Evolutionary conservation across 1,284 basidiomycete species (phyloP), one percentile per base, ranked within the genome.

Genomic region (Papiliotrema fonsecae): DNA sequence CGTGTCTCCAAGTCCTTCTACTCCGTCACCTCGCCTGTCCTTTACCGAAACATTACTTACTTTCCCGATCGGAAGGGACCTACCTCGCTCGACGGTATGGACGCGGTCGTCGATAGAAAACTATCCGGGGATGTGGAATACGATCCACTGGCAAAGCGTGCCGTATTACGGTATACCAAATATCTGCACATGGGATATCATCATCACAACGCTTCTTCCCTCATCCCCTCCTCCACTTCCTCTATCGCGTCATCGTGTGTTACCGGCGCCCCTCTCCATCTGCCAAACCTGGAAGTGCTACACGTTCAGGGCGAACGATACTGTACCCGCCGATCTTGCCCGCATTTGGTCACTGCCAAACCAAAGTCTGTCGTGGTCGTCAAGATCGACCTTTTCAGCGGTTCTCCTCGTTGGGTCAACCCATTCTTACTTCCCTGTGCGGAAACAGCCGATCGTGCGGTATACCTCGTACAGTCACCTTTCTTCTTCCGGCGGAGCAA

Each of bases 371-470:
- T 39, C 37, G 37, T 39, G 4, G 24, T 39, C 13, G 21, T 21
- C n/a, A 39, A 39, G 37, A 39, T 39, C 24, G 37, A 39, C 37
- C 37, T 39, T 6, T 39, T 39, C 37, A 22, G 19, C 19, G 37
- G 37, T 22, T 39, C 37, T 4, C 37, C 37, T 4, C 37, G 37
- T 5, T 39, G 37, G 37, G 25, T 25, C 24, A 21, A 39, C 37
- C 37, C 37, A 3, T 39, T 39, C 24, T 14, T 6, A 7, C 37
- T 39, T 13, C 37, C 37, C 6, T 39, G 37, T 22, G 19, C 18
- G 4, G 24, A 21, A 4, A 39, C 37, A 14, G 25, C 37, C 6
- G 14, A 16, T 7, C 18, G 24, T 7, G 37, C 37, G 19, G 24
- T 39, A 21, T 39, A 39, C 37, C 37, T 39, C 37, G 37, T 39